Conservation (phyloP, 345 rosid species). For the Moricandia moricandioides region DNA sequence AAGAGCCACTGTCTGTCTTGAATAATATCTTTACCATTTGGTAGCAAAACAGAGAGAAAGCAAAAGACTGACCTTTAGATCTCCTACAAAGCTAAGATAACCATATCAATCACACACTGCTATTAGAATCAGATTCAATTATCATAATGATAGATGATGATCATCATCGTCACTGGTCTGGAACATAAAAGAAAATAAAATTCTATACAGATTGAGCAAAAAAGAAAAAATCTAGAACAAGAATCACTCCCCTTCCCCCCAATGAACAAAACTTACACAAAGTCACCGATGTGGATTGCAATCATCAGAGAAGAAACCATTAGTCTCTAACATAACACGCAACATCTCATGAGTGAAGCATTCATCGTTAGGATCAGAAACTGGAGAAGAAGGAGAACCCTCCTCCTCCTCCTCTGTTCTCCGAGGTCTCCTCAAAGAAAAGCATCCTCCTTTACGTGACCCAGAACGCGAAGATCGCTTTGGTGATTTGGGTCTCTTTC, state of each 20-base stretch:
- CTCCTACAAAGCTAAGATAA: neutral
- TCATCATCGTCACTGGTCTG: neutral
- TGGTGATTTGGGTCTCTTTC: slow-evolving; percentile 30
- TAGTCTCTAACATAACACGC: slow-evolving; percentile 35
- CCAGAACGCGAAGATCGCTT: slow-evolving; percentile 14
- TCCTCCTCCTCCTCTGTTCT: neutral
- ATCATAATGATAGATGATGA: neutral
- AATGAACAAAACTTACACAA: neutral
- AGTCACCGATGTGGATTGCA: slow-evolving; percentile 35
- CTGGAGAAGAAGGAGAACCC: slow-evolving; percentile 5
- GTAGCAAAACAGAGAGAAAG: neutral
- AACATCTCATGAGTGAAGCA: slow-evolving; percentile 35
- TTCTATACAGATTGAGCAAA: slow-evolving; percentile 23
- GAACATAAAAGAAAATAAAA: slow-evolving; percentile 3
- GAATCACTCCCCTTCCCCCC: slow-evolving; percentile 6
- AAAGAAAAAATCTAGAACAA: slow-evolving; percentile 2
- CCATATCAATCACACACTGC: neutral
- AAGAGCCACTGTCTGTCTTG: neutral
- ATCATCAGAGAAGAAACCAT: slow-evolving; percentile 33
- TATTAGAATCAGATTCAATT: slow-evolving; percentile 7
- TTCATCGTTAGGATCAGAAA: slow-evolving; percentile 40
- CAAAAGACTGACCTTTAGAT: neutral
- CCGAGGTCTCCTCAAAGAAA: slow-evolving; percentile 18
- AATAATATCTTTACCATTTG: neutral
- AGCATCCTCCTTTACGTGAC: slow-evolving; percentile 35